Evolutionary conservation across 192 early-diverging fungal species (phyloP).

Genomic region (Pilobolus umbonatus): DNA sequence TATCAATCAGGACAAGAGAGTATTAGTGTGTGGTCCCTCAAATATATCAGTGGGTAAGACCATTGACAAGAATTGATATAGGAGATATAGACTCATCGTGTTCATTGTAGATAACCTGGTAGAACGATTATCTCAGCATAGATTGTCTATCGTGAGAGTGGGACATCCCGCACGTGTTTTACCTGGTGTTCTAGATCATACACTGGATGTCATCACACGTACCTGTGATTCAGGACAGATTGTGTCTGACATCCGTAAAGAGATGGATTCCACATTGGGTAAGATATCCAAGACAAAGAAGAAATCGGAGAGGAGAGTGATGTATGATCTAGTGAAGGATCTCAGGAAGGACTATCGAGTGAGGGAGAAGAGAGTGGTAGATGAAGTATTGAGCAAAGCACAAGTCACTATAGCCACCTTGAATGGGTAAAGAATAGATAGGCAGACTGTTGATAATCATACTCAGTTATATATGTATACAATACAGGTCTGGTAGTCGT

Average conservation of each 20-base stretch:
- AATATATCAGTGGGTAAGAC: constrained; percentile 77
- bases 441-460: background rate
- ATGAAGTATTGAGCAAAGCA: constrained; percentile 50
- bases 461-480: background rate
- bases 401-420: constrained; percentile 76
- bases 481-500: constrained; percentile 36
- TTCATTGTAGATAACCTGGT: constrained; percentile 70
- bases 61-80: background rate
- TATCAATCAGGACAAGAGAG: constrained; percentile 43
- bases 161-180: constrained; percentile 85
- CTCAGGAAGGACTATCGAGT: constrained; percentile 63
- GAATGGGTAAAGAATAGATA: constrained; percentile 50
- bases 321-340: constrained; percentile 60
- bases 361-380: constrained; percentile 67
- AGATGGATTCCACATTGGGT: constrained; percentile 66
- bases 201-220: constrained; percentile 64
- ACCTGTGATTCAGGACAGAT: constrained; percentile 68
- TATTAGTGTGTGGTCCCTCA: constrained; percentile 86
- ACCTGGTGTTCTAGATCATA: constrained; percentile 57
- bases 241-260: constrained; percentile 67
- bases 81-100: background rate
- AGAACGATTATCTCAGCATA: constrained; percentile 62
- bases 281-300: constrained; percentile 60
- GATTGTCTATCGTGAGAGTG: constrained; percentile 66
- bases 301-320: constrained; percentile 52